Evolutionary conservation across 2,329 filamentous ascomycete genomes (phyloP), one percentile per base, ranked within the genome.

Genomic region (Penicillium sp.): DNA sequence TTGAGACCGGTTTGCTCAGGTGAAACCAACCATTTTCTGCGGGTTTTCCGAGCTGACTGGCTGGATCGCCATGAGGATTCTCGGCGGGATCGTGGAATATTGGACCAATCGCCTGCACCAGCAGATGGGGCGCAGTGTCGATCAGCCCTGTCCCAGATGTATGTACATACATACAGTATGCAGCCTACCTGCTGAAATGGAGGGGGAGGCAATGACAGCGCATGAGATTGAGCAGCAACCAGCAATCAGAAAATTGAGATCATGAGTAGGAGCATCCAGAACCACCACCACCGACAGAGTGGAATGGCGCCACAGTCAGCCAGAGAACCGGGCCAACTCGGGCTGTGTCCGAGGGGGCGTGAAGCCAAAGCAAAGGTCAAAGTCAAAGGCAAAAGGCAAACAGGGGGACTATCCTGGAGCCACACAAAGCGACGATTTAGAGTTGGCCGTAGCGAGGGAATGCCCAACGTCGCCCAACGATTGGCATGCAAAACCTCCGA

Each of bases 401-500:
- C 36, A 24, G 36, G 36, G 17, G 20, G 2, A 20, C 21, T 40
- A 13, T 40, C 13, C 20, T 12, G 15, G 21, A 40, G 21, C 36
- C 21, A 40, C 21, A 40, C 36, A 42, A 29, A 42, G 24, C 23
- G 51, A 46, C 36, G 9, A 46, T 54, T 58, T 63, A 63, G 55
- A 62, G 60, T 63, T 63, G 57, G 26, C 40, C 29, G 49, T 56
- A 58, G 58, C 55, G 59, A 60, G 46, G 21, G 32, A 50, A 58
- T 61, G 62, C 55, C 60, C 52, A 66, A 65, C 58, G 56, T 59
- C 56, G 46, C 42, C 52, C 40, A 58, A 51, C 43, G 47, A 69
- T 69, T 69, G 65, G 67, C 46, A 59, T 48, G 49, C 54, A 66
- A 69, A 68, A 59, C 46, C 50, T 61, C 65, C 65, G 64, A 65